Conservation (phyloP, 176 grass and related monocot species). For the Cenchrus purpureus region DNA sequence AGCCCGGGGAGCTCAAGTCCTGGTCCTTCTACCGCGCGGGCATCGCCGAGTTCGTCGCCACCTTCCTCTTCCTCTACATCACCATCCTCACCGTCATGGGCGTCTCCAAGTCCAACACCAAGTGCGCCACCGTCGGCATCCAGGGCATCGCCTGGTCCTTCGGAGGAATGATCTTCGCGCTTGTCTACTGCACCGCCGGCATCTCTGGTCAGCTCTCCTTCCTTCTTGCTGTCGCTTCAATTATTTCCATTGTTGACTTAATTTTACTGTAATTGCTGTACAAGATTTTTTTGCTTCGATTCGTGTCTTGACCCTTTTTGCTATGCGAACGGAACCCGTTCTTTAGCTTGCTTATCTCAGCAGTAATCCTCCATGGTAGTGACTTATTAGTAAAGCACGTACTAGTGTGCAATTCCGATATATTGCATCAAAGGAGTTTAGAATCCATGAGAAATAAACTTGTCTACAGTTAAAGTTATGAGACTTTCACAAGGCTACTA, state of each 20-base stretch:
- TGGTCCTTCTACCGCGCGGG: constrained; percentile 98
- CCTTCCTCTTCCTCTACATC: constrained; percentile 97
- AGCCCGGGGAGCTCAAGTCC: constrained; percentile 83
- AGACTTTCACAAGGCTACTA: neutral
- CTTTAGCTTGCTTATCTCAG: constrained; percentile 15
- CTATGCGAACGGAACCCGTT: neutral
- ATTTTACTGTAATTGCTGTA: neutral
- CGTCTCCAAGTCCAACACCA: constrained; percentile 59
- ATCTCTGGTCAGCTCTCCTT: constrained; percentile 66
- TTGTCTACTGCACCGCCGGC: constrained; percentile 95
- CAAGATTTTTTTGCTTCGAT: neutral
- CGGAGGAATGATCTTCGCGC: constrained; percentile 92
- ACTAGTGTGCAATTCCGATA: too few relatives aligned
- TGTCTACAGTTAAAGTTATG: neutral
- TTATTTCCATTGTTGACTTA: neutral
- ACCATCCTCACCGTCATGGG: constrained; percentile 93
- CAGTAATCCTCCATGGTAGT: neutral
- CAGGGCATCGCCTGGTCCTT: constrained; percentile 95
- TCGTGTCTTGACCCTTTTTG: neutral
- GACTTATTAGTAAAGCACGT: too few relatives aligned
- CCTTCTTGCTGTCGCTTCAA: neutral
- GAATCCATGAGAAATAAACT: too few relatives aligned
- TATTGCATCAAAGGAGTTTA: too few relatives aligned
- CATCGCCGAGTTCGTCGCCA: constrained; percentile 90
- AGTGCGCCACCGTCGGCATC: constrained; percentile 82